These are phyloP conservation scores for Clarkia xantiana DNA, from an alignment of 345 rosid species.

Conservation along the genomic window DNA sequence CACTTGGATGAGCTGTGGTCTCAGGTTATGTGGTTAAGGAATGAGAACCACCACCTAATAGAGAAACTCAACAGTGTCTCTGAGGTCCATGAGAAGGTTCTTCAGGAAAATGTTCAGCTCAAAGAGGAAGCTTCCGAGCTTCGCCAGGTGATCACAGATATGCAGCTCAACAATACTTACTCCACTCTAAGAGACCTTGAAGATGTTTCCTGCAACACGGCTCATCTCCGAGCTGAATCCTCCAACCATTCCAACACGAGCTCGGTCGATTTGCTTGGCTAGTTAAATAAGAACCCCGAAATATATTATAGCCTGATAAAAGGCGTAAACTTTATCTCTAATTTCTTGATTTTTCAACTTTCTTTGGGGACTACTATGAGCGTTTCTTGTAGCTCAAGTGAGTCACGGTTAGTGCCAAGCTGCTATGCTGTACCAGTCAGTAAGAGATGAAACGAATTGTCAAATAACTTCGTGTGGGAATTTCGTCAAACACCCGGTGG, in stretches of 20 bases:
- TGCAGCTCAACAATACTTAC: slow-evolving; percentile 46
- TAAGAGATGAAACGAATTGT: too few relatives aligned
- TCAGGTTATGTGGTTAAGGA: slow-evolving; percentile 73
- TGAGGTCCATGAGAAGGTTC: slow-evolving; percentile 33
- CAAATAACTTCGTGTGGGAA: too few relatives aligned
- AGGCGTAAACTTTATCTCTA: too few relatives aligned
- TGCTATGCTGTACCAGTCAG: too few relatives aligned
- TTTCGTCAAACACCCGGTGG: too few relatives aligned
- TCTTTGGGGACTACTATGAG: too few relatives aligned
- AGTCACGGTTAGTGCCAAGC: too few relatives aligned
- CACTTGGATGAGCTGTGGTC: slow-evolving; percentile 93
- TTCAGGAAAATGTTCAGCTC: slow-evolving; percentile 58
- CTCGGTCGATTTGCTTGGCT: slow-evolving; percentile 21
- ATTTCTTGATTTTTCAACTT: neutral
- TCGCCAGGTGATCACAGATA: slow-evolving; percentile 42
- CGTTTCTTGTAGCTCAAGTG: too few relatives aligned
- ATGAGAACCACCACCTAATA: slow-evolving; percentile 65
- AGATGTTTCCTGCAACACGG: slow-evolving; percentile 22
- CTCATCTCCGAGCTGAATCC: slow-evolving; percentile 21
- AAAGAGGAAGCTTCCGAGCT: slow-evolving; percentile 58
- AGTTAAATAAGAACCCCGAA: neutral
- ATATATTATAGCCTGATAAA: too few relatives aligned
- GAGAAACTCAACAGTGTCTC: slow-evolving; percentile 63
- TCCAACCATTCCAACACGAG: slow-evolving; percentile 18
- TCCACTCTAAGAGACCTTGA: slow-evolving; percentile 33